Evolutionary conservation across 2,329 filamentous ascomycete species (phyloP).

Genomic region (Phaeosphaeria sp.): DNA sequence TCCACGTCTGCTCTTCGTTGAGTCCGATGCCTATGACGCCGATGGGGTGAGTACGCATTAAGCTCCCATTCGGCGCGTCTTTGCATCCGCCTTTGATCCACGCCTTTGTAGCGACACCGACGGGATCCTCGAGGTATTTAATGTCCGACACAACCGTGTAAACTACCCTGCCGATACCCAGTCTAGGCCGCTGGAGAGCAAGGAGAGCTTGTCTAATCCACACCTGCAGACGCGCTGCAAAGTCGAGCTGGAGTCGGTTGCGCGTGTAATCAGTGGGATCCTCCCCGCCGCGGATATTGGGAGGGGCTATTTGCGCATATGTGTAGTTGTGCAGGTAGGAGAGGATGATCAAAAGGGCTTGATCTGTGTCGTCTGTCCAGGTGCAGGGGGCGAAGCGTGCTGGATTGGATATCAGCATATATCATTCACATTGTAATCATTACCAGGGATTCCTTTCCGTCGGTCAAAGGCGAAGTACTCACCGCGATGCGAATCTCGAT

Average conservation of each 20-base stretch:
- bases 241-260: conserved; percentile 38
- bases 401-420: conserved; percentile 56
- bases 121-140: conserved; percentile 52
- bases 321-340: conserved; percentile 56
- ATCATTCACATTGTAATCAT: too few species aligned
- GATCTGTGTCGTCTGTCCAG: conserved; percentile 65
- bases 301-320: background rate
- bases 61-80: conserved; percentile 59
- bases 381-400: conserved; percentile 41
- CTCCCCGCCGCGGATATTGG: too few species aligned
- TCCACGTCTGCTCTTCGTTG: conserved; percentile 53
- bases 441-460: too few species aligned
- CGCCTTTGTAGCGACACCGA: conserved; percentile 46
- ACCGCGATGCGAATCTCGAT: too few species aligned
- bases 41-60: conserved; percentile 62
- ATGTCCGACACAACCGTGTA: conserved; percentile 52
- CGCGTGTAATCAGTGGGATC: conserved; percentile 19
- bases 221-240: conserved; percentile 55
- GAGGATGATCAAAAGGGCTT: conserved; percentile 59
- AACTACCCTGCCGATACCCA: conserved; percentile 59
- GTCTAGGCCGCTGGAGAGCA: conserved; percentile 55
- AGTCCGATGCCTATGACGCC: conserved; percentile 56
- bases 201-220: conserved; percentile 59
- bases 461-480: too few species aligned
- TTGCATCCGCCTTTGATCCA: conserved; percentile 53